Base-by-base conservation (phyloP, 75 land plant genomes). In the Picea sitchensis region DNA sequence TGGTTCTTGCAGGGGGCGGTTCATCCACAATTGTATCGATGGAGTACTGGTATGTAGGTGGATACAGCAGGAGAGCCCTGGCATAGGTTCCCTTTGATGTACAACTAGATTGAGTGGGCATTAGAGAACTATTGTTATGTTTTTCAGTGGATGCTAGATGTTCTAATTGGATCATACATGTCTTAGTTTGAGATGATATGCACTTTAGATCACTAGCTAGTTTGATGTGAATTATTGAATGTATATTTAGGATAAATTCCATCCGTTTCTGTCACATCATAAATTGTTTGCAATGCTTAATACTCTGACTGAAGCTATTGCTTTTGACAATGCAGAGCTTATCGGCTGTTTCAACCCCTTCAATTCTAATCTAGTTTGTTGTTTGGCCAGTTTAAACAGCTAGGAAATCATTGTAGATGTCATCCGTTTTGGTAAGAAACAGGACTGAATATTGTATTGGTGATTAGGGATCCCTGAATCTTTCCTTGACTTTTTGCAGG, bases 1-100 rank as follows among this genome's bases (percentile, higher is more conserved):
- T 96, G 93, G 86, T 96, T 87, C 90, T 93, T 96, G 99, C 99
- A 96, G 99, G 99, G 85, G 82, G 86, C 83, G 81, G 78, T 78
- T 77, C 77, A 77, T 63, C 83, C 59, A 67, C 83, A 71, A 85
- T 85, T 84, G 74, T 90, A 90, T 82, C 81, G 80, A 73, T 80
- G 80, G 81, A 84, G 90, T 87, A 90, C 84, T 87, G 87, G 88
- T 79, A 86, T 88, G 89, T 86, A 83, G 90, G 92, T 94, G 87
- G 88, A 82, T 87, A 77, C 79, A 64, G 76, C 84, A 61, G 82
- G 76, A 87, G 64, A 75, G 77, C 65, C 71, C 78, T 81, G 61
- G 73, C 32, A 77, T 77, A 56, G 79, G 82, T 41, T 86, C 63
- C 82, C 54, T 78, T 75, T 75, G 65, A 75, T 59, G 75, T 60